Evolutionary conservation across 2,329 filamentous ascomycete genomes (phyloP).

Genomic region (Coleophoma eucalyptorum): DNA sequence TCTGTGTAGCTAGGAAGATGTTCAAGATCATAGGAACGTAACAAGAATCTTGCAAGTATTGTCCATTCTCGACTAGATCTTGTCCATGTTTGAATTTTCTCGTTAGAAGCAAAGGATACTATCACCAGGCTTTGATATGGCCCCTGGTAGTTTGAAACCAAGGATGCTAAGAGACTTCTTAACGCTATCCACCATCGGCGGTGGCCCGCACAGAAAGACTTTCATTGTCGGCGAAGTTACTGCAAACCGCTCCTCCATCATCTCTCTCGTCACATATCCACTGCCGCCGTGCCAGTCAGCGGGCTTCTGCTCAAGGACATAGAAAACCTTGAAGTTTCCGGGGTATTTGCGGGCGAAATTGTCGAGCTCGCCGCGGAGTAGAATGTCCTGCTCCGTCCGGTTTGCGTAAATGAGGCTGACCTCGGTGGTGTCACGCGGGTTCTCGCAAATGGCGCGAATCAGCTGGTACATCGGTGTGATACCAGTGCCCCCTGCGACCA

Average conservation of each 20-base stretch:
- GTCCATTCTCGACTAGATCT: too few relatives aligned
- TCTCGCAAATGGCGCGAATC: conserved; percentile 60
- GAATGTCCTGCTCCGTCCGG: conserved; percentile 53
- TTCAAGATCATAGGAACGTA: too few relatives aligned
- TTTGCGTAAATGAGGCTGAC: conserved; percentile 58
- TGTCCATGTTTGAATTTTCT: too few relatives aligned
- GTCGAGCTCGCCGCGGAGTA: conserved; percentile 53
- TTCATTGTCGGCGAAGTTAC: conserved; percentile 40
- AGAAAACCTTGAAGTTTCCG: conserved; percentile 50
- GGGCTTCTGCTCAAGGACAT: conserved; percentile 47
- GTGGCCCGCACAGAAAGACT: conserved; percentile 57
- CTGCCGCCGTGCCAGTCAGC: conserved; percentile 41
- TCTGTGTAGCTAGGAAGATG: too few relatives aligned
- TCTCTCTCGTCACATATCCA: conserved; percentile 47
- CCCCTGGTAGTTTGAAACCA: conserved; percentile 47
- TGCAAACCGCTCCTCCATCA: conserved; percentile 47
- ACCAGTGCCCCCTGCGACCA: conserved; percentile 52
- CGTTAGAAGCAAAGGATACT: conserved; percentile 54
- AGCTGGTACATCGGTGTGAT: too few relatives aligned
- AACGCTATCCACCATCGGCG: conserved; percentile 53
- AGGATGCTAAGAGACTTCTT: conserved; percentile 46
- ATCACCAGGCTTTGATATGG: conserved; percentile 47
- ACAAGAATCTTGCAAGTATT: too few relatives aligned
- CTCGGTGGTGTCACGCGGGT: conserved; percentile 51
- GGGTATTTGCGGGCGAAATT: conserved; percentile 45